Evolutionary conservation across 129 eudicot species (phyloP), one percentile per base, ranked within the genome.

Genomic region (Chrysanthemum seticuspe): DNA sequence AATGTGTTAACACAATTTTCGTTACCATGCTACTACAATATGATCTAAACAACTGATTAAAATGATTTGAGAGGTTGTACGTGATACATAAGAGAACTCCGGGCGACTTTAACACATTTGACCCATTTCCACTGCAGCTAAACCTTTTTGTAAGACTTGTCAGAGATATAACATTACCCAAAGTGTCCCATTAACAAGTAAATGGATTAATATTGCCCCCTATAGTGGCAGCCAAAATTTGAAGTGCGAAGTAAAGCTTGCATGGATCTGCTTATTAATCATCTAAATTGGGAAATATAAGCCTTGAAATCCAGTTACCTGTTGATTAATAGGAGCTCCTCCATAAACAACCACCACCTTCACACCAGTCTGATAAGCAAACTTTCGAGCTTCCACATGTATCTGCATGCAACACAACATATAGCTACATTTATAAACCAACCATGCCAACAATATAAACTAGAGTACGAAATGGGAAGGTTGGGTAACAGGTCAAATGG

Each of bases 271-370:
- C 13, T 71, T 56, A 57, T 40, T 53, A 51, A 6, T 45, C 53
- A 52, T 65, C 64, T 34, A 31, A 64, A 52, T 1, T 19, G 45
- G 16, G 6, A 48, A 11, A 54, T 70, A 51, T 40, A 23, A 53
- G 25, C 51, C 62, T 54, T 27, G 13, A 58, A 69, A 4, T 65
- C n/a, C 27, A 59, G 55, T 77, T 70, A 85, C 89, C 89, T 87
- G 93, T 63, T 87, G 91, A 57, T 62, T 55, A 18, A 91, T 85
- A 0, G 95, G 97, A 3, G 95, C 91, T 15, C 97, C 97, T 54
- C 97, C 97, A 83, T 91, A 87, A 47, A 81, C 97, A n/a, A 87
- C 97, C 67, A 75, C 97, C 54, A 91, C 91, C 78, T 84, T 87
- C 21, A 91, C 89, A 59, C 97, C 95, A 48, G 97, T 87, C 72